Evolutionary conservation across 768 basidiomycete species (phyloP).

Genomic region (Tricholoma sp.): DNA sequence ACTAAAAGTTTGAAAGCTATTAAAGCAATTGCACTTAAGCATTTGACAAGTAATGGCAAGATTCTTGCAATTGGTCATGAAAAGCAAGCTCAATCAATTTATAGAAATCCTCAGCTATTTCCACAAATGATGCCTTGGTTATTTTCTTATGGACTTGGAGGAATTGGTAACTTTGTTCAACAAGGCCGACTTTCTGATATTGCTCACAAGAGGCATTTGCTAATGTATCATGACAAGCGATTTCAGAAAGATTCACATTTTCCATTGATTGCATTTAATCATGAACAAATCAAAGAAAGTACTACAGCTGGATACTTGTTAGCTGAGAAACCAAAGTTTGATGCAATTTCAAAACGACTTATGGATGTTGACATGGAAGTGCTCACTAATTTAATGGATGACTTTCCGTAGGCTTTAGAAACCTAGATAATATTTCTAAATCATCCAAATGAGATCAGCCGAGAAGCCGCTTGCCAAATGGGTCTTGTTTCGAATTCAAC

Average conservation of each 20-base stretch:
- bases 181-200: background rate
- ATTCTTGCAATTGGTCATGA: slow-evolving; percentile 24
- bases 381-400: no score
- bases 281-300: slow-evolving; percentile 1
- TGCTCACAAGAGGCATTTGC: background rate
- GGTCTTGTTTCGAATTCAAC: background rate
- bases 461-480: background rate
- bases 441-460: background rate
- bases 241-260: background rate
- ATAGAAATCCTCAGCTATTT: slow-evolving; percentile 30
- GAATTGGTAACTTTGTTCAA: slow-evolving; percentile 14
- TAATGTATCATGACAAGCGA: background rate
- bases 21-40: slow-evolving; percentile 21
- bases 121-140: slow-evolving; percentile 39
- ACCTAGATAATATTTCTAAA: background rate
- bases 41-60: slow-evolving; percentile 18
- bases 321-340: background rate
- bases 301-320: background rate
- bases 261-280: background rate
- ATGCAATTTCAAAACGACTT: background rate
- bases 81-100: slow-evolving; percentile 16
- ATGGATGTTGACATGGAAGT: no score
- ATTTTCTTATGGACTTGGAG: slow-evolving; percentile 33
- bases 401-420: background rate
- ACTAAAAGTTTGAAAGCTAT: slow-evolving; percentile 12